Base-by-base conservation (phyloP, 352 stramenopile genomes). In the Globisporangium okanoganense region DNA sequence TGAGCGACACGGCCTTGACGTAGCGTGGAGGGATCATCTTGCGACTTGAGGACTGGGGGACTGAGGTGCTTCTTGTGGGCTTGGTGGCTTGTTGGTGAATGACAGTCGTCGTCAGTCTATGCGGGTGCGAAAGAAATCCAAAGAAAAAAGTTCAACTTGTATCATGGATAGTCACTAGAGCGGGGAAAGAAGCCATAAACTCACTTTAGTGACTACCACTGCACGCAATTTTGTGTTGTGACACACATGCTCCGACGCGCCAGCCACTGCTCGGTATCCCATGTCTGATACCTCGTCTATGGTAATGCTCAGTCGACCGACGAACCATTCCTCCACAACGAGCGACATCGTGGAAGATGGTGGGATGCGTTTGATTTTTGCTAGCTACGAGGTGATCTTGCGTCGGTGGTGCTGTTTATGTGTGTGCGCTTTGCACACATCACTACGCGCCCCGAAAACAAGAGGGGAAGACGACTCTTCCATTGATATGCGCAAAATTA, bases 1-100 rank as follows among this genome's bases (percentile, higher is more conserved):
- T 92, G 36, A 94, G 66, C 22, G 75, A 70, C 14, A 92, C 81
- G 53, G 72, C 66, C 70, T 92, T 92, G 53, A 76, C 82, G 70
- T 92, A 94, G 53, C 74, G 72, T 31, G 85, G 85, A 47, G 73
- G 60, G 44, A 72, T 66, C 40, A 84, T 64, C 48, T 25, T 47
- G 51, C n/a, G n/a, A n/a, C n/a, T n/a, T n/a, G 14, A 6, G 6
- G 35, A 3, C 16, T 40, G 24, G 18, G 9, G 9, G 24, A 7
- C 38, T 44, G 38, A n/a, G 44, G 20, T 33, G 50, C 25, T 22
- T 3, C 52, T 58, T 50, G 35, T 38, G 35, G 24, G 36, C 53
- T 58, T 58, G 53, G 53, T 29, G 36, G 53, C 52, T 35, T 36
- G 8, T 58, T 58, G 52, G 18, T 33, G 52, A 58, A 58, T 58